Evolutionary conservation across 192 early-diverging fungal species (phyloP), one percentile per base, ranked within the genome.

Genomic region (Martensiomyces pterosporus): DNA sequence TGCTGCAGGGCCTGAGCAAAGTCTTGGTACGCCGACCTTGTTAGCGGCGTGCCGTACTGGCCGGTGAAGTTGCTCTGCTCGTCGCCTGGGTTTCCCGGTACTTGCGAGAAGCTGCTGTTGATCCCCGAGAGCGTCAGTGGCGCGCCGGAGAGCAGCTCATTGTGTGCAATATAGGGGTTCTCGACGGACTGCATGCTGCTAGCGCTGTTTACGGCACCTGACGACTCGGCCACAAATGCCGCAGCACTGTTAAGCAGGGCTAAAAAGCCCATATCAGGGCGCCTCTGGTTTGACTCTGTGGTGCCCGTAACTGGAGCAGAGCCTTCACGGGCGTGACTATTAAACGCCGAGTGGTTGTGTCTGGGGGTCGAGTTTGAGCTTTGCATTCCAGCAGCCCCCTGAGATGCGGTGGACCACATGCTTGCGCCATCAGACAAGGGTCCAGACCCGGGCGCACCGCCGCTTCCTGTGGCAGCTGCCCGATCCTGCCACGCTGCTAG

Each of bases 401-500:
- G 24, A 16, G 44, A 48, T 7, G 49, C 43, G 3, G 47, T 22
- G 0, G 52, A 23, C 60, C 59, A 57, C 25, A 53, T 38, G 3
- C 21, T 13, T 18, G 67, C 23, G 13, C 13, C 19, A 17, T 57
- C 46, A 17, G 42, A 52, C 24, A 32, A 35, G 1, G 54, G 35
- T 27, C 33, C 50, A 24, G 29, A n/a, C 16, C 29, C 22, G 9
- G 55, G 35, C 17, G n/a, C 46, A 15, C 55, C 56, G 3, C n/a
- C n/a, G n/a, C n/a, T n/a, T n/a, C n/a, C n/a, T n/a, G n/a, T n/a
- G n/a, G n/a, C n/a, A n/a, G n/a, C n/a, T n/a, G 49, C 38, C 14
- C 65, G 64, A 39, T 75, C 71, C 65, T 75, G 71, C 71, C 65
- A 64, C 3, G 64, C 60, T 7, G 71, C 71, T 2, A 75, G 52